These are phyloP conservation scores for Poa annua DNA, from an alignment of 176 grass and related monocot genomes.

Conservation along the genomic window DNA sequence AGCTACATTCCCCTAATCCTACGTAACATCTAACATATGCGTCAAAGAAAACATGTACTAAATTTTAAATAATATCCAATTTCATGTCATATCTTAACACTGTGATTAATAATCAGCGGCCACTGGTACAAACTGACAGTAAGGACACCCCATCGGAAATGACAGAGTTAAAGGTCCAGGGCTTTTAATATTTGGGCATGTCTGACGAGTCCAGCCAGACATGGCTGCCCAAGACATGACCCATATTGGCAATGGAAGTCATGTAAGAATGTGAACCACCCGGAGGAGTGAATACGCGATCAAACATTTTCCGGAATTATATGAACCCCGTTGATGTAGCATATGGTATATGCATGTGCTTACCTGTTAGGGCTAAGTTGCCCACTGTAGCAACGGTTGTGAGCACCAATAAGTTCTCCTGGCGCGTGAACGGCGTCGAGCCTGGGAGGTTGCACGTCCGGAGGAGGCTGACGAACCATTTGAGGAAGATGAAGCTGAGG, in stretches of 20 bases:
- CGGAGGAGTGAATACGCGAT: no score
- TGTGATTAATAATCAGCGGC: neutral
- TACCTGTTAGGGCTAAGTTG: conserved; percentile 50
- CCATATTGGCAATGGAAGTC: no score
- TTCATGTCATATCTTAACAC: neutral
- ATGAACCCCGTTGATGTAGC: no score
- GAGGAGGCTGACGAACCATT: conserved; percentile 17
- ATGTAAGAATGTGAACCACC: no score
- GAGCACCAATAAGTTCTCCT: conserved; percentile 59
- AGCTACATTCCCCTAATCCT: neutral
- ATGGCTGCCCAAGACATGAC: no score
- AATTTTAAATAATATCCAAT: neutral
- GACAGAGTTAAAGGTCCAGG: no score
- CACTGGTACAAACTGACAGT: neutral
- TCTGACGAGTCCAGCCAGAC: no score
- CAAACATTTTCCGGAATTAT: no score
- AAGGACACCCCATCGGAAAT: no score
- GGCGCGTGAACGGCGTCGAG: conserved; percentile 51
- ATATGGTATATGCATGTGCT: neutral
- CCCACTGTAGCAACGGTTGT: conserved; percentile 40
- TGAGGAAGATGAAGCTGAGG: conserved; percentile 57
- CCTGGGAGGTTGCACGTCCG: conserved; percentile 13
- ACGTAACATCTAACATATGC: neutral
- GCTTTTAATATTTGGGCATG: no score
- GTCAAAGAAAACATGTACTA: neutral